phyloP scores from a whole-genome alignment of 1,284 basidiomycete genomes.

The Sphagnurus paluster region DNA sequence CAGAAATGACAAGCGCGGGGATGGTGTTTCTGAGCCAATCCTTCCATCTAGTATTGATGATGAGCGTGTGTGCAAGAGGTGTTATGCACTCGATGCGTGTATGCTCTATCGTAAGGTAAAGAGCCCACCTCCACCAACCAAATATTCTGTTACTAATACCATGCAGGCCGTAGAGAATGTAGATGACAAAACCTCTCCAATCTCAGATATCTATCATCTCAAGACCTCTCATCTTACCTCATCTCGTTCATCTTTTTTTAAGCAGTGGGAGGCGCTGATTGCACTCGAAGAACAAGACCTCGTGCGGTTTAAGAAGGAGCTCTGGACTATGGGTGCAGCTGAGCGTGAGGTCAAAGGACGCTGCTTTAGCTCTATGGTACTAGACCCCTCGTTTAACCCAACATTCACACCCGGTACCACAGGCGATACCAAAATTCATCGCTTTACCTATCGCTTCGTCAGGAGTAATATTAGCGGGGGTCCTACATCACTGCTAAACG shows the following conservation, averaged over 20 bases:
- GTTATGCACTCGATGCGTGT: constrained; percentile 85
- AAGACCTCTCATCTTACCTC: constrained; percentile 83
- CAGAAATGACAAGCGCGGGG: constrained; percentile 30
- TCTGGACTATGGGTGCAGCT: constrained; percentile 89
- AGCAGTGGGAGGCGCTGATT: constrained; percentile 87
- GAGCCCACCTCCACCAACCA: background rate
- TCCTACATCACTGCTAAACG: constrained; percentile 63
- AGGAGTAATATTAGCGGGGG: constrained; percentile 11
- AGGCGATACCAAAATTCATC: constrained; percentile 41
- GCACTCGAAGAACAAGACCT: constrained; percentile 89
- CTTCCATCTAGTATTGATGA: constrained; percentile 89
- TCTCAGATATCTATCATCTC: constrained; percentile 73
- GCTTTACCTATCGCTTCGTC: constrained; percentile 47
- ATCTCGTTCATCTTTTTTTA: constrained; percentile 79
- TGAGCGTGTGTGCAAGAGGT: constrained; percentile 74
- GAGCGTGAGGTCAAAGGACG: constrained; percentile 81
- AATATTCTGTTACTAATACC: background rate
- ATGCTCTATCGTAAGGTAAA: constrained; percentile 89
- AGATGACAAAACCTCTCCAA: constrained; percentile 58
- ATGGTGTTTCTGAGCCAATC: constrained; percentile 45
- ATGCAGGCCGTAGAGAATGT: constrained; percentile 73
- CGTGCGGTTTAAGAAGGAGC: constrained; percentile 80
- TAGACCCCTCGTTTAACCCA: constrained; percentile 40
- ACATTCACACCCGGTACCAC: constrained; percentile 4
- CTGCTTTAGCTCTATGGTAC: constrained; percentile 79